A percentile compares a stretch with the other conserved stretches of the same genome.
These are phyloP conservation scores for Avicennia marina DNA, from an alignment of 257 asterid species.

Conservation along the genomic window DNA sequence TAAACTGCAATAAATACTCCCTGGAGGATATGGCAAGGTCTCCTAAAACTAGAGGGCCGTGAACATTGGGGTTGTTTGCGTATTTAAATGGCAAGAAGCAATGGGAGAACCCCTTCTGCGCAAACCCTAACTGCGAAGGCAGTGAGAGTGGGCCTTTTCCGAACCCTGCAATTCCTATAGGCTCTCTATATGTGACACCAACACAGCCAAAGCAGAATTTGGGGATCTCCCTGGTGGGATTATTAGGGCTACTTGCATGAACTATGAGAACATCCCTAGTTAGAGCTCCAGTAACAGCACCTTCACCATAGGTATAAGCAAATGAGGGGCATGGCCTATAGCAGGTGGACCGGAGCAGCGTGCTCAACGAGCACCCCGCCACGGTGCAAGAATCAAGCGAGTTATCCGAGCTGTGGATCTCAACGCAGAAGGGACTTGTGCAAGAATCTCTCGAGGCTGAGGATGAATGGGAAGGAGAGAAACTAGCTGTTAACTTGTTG, in stretches of 20 bases:
- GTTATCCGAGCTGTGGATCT: slow-evolving; percentile 57
- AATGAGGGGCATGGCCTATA: slow-evolving; percentile 75
- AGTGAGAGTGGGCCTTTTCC: slow-evolving; percentile 71
- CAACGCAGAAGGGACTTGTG: slow-evolving; percentile 35
- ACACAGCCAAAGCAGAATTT: slow-evolving; percentile 62
- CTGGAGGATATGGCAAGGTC: slow-evolving; percentile 55
- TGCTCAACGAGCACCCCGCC: slow-evolving; percentile 56
- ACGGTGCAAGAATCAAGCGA: slow-evolving; percentile 46
- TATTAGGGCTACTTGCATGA: slow-evolving; percentile 30
- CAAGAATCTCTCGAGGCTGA: slow-evolving; percentile 51
- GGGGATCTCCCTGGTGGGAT: slow-evolving; percentile 34
- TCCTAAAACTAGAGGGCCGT: slow-evolving; percentile 64
- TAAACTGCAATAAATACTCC: slow-evolving; percentile 54
- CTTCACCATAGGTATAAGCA: slow-evolving; percentile 69
- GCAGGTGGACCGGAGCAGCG: slow-evolving; percentile 41
- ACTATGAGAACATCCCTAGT: slow-evolving; percentile 51
- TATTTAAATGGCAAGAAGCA: slow-evolving; percentile 71
- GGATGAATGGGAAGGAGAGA: slow-evolving; percentile 48
- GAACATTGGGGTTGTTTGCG: slow-evolving; percentile 63
- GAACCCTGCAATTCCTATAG: slow-evolving; percentile 68
- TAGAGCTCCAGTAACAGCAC: slow-evolving; percentile 50
- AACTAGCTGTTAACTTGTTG: slow-evolving; percentile 28
- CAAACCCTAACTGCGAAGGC: slow-evolving; percentile 74
- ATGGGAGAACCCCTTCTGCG: slow-evolving; percentile 61
- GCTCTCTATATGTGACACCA: slow-evolving; percentile 55